phyloP scores from a whole-genome alignment of 371 early-diverging fungal species.

The Rhizopus stolonifer region DNA sequence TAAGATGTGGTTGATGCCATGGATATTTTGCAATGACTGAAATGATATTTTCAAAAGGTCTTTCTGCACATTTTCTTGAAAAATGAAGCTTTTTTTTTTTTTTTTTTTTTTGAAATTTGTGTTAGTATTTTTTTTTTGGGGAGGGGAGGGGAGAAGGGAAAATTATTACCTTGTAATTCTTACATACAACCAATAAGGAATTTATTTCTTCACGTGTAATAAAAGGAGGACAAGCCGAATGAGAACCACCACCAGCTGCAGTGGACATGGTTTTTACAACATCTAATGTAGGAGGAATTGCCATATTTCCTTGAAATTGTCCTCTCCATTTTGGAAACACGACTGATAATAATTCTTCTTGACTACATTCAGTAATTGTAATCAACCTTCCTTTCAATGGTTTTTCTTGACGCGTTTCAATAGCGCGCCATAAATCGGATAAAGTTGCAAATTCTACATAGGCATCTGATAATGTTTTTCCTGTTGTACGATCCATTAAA shows the following conservation, averaged over 20 bases:
- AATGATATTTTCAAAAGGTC: constrained; percentile 81
- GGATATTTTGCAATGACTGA: constrained; percentile 72
- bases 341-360: constrained; percentile 63
- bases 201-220: constrained; percentile 75
- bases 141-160: neutral
- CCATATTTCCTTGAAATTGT: constrained; percentile 45
- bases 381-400: constrained; percentile 69
- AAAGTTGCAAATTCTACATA: constrained; percentile 61
- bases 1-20: constrained; percentile 67
- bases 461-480: constrained; percentile 66
- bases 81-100: no score
- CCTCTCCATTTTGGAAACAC: constrained; percentile 74
- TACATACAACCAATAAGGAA: constrained; percentile 65
- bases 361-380: constrained; percentile 57
- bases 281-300: constrained; percentile 38
- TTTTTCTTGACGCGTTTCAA: constrained; percentile 52
- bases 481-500: constrained; percentile 62
- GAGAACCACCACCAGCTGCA: constrained; percentile 38
- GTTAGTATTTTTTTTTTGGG: no score
- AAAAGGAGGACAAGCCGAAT: constrained; percentile 54
- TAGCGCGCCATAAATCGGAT: constrained; percentile 43
- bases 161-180: constrained; percentile 65
- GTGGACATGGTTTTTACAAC: constrained; percentile 45
- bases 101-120: no score
- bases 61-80: constrained; percentile 74